Percentiles rank a stretch among this genome's conserved stretches.
Evolutionary conservation across 2,329 filamentous ascomycete species (phyloP).

Genomic region (Fusarium sublunatum): DNA sequence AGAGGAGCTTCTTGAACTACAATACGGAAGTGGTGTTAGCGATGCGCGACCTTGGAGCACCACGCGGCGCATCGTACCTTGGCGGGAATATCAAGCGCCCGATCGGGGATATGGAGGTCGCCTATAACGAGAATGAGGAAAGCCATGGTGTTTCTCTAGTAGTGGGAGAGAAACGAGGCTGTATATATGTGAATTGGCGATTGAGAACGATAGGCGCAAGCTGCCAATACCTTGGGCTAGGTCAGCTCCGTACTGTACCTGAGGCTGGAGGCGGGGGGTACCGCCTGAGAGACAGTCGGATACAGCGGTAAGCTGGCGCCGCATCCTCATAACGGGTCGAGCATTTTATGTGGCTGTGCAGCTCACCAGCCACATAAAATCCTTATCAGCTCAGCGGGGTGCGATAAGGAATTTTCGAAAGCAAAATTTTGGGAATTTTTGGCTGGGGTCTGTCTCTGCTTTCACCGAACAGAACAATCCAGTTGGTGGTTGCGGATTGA

Average conservation of each 20-base stretch:
- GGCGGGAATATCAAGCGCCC: slow-evolving; percentile 88
- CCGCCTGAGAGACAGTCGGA: slow-evolving; percentile 41
- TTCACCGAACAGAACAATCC: slow-evolving; percentile 46
- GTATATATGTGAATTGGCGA: slow-evolving; percentile 29
- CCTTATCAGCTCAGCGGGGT: slow-evolving; percentile 46
- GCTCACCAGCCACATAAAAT: slow-evolving; percentile 14
- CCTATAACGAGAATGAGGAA: slow-evolving; percentile 92
- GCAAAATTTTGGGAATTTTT: slow-evolving; percentile 48
- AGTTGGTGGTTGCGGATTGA: slow-evolving; percentile 44
- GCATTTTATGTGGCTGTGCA: slow-evolving; percentile 27
- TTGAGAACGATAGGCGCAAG: slow-evolving; percentile 38
- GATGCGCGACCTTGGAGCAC: slow-evolving; percentile 31
- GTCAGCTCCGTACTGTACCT: slow-evolving; percentile 16
- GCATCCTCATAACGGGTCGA: slow-evolving; percentile 41
- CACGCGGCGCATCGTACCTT: slow-evolving; percentile 68
- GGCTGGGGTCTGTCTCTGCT: slow-evolving; percentile 32
- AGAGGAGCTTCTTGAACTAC: slow-evolving; percentile 87
- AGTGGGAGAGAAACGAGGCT: slow-evolving; percentile 40
- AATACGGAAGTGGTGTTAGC: slow-evolving; percentile 37
- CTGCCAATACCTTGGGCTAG: slow-evolving; percentile 44
- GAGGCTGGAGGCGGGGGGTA: slow-evolving; percentile 50
- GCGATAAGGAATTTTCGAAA: slow-evolving; percentile 47
- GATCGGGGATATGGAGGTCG: slow-evolving; percentile 93
- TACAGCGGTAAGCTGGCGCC: slow-evolving; percentile 46
- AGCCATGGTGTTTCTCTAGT: slow-evolving; percentile 70